These are phyloP conservation scores for Anthostomella pinea DNA, from an alignment of 2,329 filamentous ascomycete genomes.

Conservation along the genomic window DNA sequence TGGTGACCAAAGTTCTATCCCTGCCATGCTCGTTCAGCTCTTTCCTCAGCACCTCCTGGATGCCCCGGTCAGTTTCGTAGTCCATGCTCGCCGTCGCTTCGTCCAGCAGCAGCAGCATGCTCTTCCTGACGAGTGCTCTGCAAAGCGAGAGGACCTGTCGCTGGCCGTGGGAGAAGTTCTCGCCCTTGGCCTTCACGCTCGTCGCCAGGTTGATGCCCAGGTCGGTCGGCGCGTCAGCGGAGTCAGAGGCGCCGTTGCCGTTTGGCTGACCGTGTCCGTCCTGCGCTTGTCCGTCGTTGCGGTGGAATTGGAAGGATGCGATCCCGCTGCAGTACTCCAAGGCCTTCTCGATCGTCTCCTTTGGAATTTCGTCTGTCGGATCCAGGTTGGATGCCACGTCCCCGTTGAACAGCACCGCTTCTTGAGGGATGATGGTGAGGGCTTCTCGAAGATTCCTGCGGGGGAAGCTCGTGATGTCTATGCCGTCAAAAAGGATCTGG, in stretches of 20 bases:
- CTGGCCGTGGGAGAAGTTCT: slow-evolving; percentile 58
- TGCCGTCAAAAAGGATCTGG: slow-evolving; percentile 52
- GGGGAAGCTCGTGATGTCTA: slow-evolving; percentile 52
- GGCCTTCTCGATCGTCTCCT: slow-evolving; percentile 53
- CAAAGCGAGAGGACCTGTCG: slow-evolving; percentile 57
- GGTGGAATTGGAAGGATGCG: slow-evolving; percentile 37
- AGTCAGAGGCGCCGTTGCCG: slow-evolving; percentile 13
- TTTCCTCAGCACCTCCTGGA: slow-evolving; percentile 50
- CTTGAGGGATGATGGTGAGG: slow-evolving; percentile 58
- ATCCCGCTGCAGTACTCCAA: slow-evolving; percentile 62
- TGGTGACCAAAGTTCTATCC: slow-evolving; percentile 53
- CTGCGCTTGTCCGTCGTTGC: slow-evolving; percentile 12
- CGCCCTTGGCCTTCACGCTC: slow-evolving; percentile 49
- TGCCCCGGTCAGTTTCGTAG: slow-evolving; percentile 54
- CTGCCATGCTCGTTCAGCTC: slow-evolving; percentile 45
- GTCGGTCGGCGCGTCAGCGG: slow-evolving; percentile 11
- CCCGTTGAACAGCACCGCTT: slow-evolving; percentile 56
- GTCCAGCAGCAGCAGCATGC: slow-evolving; percentile 55
- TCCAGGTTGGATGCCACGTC: slow-evolving; percentile 58
- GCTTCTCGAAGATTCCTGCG: slow-evolving; percentile 50
- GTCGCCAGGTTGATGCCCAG: slow-evolving; percentile 42
- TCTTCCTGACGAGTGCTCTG: slow-evolving; percentile 52
- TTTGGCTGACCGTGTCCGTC: slow-evolving; percentile 24
- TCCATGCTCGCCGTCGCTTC: slow-evolving; percentile 61
- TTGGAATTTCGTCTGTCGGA: slow-evolving; percentile 55